Evolutionary conservation across 2,329 filamentous ascomycete species (phyloP).

Genomic region (Dryadomyces quercus-mongolicae): DNA sequence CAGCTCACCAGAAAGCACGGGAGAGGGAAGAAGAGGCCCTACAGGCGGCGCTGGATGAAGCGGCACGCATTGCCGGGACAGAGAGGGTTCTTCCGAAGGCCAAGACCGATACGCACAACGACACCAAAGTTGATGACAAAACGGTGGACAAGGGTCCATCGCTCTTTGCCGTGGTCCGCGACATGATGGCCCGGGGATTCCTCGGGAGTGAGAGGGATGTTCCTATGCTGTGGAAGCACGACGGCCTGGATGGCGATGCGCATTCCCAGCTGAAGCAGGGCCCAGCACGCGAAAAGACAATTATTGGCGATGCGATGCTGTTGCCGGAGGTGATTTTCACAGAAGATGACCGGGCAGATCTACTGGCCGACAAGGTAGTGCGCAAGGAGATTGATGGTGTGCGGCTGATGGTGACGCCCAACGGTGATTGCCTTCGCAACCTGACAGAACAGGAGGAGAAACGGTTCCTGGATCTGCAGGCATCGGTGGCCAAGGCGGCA

Average conservation of each 20-base stretch:
- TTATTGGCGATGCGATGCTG: conserved; percentile 9
- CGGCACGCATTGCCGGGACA: conserved; percentile 2
- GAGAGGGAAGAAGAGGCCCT: conserved; percentile 7
- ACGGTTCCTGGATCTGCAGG: conserved; percentile 57
- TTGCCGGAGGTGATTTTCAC: conserved; percentile 35
- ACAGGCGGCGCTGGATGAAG: conserved; percentile 3
- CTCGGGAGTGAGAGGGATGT: conserved; percentile 5
- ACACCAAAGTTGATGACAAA: not conserved
- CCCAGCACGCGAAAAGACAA: conserved; percentile 1
- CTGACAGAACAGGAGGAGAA: conserved; percentile 57
- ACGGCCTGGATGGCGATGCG: not conserved
- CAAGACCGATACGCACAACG: not conserved
- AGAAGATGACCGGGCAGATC: conserved; percentile 40
- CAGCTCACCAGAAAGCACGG: not conserved
- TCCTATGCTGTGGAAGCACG: not conserved
- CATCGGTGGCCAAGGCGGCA: conserved; percentile 35
- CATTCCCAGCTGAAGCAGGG: not conserved
- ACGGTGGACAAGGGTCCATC: not conserved
- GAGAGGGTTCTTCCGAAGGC: not conserved
- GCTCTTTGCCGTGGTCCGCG: conserved; percentile 11
- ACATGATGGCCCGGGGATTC: conserved; percentile 8
- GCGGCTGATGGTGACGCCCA: conserved; percentile 61
- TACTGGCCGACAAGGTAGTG: conserved; percentile 45
- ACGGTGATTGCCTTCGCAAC: conserved; percentile 65
- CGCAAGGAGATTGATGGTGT: conserved; percentile 52